Conservation (phyloP, 345 rosid species). For the Corymbia maculata region DNA sequence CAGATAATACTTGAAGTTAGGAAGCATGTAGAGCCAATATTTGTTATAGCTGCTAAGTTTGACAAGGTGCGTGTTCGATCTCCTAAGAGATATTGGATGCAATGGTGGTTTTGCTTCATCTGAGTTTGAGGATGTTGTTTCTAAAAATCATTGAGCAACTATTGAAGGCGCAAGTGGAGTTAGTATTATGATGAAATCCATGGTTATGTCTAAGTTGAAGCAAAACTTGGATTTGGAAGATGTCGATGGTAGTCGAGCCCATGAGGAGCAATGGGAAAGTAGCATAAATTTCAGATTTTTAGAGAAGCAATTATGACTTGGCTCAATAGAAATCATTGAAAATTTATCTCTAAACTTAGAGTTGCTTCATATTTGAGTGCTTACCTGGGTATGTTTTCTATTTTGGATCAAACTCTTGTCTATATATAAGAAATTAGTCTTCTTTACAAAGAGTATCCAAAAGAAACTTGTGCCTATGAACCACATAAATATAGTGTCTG, state of each 20-base stretch:
- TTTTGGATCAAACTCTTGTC: too few relatives aligned
- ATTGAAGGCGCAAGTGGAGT: not conserved
- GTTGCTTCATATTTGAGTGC: too few relatives aligned
- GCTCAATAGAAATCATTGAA: not conserved
- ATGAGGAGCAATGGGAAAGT: accelerated
- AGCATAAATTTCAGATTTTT: not conserved
- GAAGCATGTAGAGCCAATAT: too few relatives aligned
- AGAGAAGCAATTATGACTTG: not conserved
- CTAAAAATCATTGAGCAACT: not conserved
- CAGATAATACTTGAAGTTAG: too few relatives aligned
- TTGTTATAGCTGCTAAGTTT: too few relatives aligned
- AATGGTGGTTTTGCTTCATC: too few relatives aligned
- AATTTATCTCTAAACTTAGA: not conserved
- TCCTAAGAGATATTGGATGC: not conserved
- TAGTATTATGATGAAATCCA: not conserved
- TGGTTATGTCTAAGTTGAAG: not conserved
- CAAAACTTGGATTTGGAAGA: not conserved
- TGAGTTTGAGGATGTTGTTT: not conserved
- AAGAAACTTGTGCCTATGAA: not conserved
- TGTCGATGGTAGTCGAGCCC: not conserved
- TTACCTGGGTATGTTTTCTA: too few relatives aligned
- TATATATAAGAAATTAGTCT: not conserved
- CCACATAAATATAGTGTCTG: not conserved
- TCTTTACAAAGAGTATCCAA: not conserved
- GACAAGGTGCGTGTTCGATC: too few relatives aligned